These are phyloP conservation scores for Calonectria henricotiae DNA, from an alignment of 2,329 filamentous ascomycete species.

Conservation along the genomic window DNA sequence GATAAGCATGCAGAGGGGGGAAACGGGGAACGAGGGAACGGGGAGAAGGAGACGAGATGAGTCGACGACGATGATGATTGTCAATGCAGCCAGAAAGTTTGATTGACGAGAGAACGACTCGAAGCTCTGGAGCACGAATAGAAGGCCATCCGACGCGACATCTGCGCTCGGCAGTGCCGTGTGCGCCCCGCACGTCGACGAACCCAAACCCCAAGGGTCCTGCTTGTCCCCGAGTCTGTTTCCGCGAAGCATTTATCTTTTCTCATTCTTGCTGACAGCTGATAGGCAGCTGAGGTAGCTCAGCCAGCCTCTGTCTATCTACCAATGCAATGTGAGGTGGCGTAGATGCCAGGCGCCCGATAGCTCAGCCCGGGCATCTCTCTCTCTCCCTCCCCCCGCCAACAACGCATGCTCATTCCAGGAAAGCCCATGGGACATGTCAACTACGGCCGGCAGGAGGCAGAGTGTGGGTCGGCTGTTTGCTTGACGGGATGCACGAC, in stretches of 20 bases:
- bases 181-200: constrained; percentile 15
- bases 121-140: background rate
- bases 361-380: background rate
- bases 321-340: background rate
- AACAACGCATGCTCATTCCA: constrained; percentile 4
- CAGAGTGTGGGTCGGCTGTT: constrained; percentile 33
- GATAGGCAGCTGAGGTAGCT: constrained; percentile 3
- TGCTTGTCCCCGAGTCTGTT: background rate
- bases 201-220: background rate
- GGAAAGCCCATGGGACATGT: constrained; percentile 12
- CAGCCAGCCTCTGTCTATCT: background rate
- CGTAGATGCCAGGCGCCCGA: constrained; percentile 5
- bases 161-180: constrained; percentile 6
- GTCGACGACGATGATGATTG: background rate
- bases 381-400: background rate
- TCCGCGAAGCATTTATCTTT: background rate
- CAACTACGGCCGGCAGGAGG: constrained; percentile 25
- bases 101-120: background rate
- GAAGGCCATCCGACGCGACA: background rate
- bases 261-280: background rate
- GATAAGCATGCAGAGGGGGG: constrained; percentile 28
- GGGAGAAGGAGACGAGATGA: background rate
- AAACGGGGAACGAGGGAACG: background rate
- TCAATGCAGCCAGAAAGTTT: constrained; percentile 10
- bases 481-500: constrained; percentile 32